Evolutionary conservation across 2,329 filamentous ascomycete genomes (phyloP).

Genomic region (Fusarium sp.): DNA sequence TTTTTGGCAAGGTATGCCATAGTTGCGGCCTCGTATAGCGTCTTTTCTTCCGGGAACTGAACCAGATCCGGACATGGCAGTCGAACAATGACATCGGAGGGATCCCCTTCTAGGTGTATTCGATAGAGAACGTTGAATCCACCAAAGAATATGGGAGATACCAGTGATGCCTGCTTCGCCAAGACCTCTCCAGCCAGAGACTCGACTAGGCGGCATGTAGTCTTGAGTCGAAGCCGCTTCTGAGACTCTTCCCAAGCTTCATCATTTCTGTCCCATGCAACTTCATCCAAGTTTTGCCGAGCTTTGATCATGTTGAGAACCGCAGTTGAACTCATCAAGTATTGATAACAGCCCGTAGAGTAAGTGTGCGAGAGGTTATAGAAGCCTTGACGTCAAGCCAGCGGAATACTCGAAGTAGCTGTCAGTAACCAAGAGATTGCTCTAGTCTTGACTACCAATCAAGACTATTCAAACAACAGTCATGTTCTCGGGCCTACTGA

Average conservation of each 20-base stretch:
- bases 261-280: constrained; percentile 2
- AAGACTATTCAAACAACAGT: no score
- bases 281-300: constrained; percentile 6
- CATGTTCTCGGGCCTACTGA: no score
- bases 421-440: no score
- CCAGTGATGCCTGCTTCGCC: not conserved
- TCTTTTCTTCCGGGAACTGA: constrained; percentile 15
- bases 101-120: not conserved
- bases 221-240: not conserved
- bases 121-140: constrained; percentile 13
- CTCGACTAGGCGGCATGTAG: not conserved
- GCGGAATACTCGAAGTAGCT: no score
- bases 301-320: not conserved
- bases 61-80: constrained; percentile 7
- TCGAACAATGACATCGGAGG: constrained; percentile 3
- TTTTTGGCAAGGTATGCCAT: constrained; percentile 1
- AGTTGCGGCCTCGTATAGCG: constrained; percentile 4
- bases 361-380: no score
- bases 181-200: constrained; percentile 4
- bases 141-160: constrained; percentile 8
- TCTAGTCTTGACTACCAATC: no score
- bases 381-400: no score
- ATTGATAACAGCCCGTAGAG: no score
- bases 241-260: constrained; percentile 8
- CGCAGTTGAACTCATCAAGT: no score